Conservation (phyloP, 2,329 filamentous ascomycete species). For the Fusarium sp. region DNA sequence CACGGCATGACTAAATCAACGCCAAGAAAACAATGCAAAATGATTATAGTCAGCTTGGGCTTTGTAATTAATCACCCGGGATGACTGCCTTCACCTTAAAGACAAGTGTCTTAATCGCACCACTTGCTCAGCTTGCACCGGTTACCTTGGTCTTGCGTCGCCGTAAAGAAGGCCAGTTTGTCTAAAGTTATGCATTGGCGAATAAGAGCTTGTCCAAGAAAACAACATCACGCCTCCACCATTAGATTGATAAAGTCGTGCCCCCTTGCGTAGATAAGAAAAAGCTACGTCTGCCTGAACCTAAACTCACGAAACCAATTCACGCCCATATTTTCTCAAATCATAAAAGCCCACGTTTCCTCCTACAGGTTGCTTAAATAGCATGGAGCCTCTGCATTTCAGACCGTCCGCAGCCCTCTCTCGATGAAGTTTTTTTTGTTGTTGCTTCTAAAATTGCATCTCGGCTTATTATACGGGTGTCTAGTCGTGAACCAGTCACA, state of each 20-base stretch:
- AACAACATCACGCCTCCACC: background rate
- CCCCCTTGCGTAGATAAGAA: background rate
- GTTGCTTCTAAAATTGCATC: background rate
- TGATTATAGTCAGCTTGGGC: accelerated
- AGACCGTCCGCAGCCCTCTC: background rate
- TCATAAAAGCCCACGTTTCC: background rate
- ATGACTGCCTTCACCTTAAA: background rate
- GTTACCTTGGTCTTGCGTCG: too few species aligned
- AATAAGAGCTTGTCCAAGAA: too few species aligned
- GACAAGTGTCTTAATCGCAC: background rate
- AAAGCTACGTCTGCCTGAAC: too few species aligned
- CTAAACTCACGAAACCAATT: background rate
- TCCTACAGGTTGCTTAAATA: accelerated
- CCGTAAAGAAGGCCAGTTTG: accelerated
- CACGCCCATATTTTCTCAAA: background rate
- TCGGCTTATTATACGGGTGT: background rate
- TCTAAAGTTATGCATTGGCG: background rate
- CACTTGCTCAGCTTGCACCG: background rate
- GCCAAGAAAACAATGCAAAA: background rate
- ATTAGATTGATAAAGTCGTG: background rate
- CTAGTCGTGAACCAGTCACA: background rate
- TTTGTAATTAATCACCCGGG: too few species aligned
- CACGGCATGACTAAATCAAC: background rate
- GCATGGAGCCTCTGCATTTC: accelerated
- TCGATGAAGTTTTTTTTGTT: background rate